These are phyloP conservation scores for Thuja plicata DNA, from an alignment of 83 land plant genomes.

Conservation along the genomic window DNA sequence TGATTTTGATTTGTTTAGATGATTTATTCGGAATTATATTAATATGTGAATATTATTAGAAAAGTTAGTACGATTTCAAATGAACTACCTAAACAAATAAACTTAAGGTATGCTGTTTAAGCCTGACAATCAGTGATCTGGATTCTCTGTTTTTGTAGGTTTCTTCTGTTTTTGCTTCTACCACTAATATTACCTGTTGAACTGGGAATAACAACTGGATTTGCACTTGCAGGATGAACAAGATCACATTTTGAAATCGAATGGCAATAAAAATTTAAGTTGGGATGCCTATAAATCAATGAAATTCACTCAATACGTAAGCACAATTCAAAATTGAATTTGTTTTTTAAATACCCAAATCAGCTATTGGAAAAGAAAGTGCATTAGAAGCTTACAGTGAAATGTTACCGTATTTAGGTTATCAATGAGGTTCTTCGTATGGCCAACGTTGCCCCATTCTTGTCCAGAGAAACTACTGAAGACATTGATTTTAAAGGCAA, in stretches of 20 bases:
- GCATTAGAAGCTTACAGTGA: neutral
- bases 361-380: neutral
- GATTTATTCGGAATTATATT: no score
- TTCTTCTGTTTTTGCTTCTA: neutral
- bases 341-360: neutral
- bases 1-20: no score
- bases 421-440: neutral
- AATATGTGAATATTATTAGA: no score
- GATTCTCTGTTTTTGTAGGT: neutral
- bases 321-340: neutral
- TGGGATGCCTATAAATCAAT: constrained; percentile 11
- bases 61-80: no score
- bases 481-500: neutral
- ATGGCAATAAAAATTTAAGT: neutral
- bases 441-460: neutral
- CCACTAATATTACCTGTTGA: neutral
- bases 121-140: no score
- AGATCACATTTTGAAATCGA: neutral
- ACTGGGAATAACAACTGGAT: neutral
- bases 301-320: constrained; percentile 4
- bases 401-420: neutral
- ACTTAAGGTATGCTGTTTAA: no score
- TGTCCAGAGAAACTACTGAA: neutral
- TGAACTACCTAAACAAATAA: no score
- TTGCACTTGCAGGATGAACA: neutral